These are phyloP conservation scores for Exophiala xenobiotica DNA, from an alignment of 2,329 filamentous ascomycete species.

Conservation along the genomic window DNA sequence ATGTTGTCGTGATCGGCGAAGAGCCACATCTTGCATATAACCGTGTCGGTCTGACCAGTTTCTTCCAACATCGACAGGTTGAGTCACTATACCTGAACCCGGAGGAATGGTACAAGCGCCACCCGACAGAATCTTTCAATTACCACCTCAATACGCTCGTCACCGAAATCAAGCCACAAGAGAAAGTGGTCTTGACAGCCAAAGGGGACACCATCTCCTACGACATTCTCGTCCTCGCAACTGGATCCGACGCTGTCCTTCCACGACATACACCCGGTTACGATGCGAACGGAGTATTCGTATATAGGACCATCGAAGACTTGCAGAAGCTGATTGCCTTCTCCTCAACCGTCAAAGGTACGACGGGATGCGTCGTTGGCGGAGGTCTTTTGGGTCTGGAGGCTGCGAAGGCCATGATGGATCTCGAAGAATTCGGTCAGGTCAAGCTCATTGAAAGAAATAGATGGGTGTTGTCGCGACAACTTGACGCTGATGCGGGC, in stretches of 20 bases:
- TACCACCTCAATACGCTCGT: constrained; percentile 76
- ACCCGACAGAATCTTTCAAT: constrained; percentile 66
- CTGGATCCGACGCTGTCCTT: constrained; percentile 79
- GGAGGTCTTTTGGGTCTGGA: constrained; percentile 83
- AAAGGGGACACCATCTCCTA: constrained; percentile 70
- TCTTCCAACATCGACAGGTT: constrained; percentile 81
- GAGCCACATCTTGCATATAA: constrained; percentile 88
- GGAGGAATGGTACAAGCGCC: constrained; percentile 72
- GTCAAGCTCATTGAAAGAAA: constrained; percentile 82
- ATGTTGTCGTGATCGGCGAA: constrained; percentile 82
- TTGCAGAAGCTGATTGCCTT: constrained; percentile 74
- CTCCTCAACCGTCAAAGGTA: constrained; percentile 64
- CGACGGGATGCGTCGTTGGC: constrained; percentile 73
- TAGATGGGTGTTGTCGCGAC: constrained; percentile 76
- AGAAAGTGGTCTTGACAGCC: constrained; percentile 68
- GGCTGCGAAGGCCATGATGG: constrained; percentile 89
- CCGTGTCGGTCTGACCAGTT: constrained; percentile 82
- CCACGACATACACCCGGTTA: constrained; percentile 71
- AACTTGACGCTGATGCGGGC: constrained; percentile 79
- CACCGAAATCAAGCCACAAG: constrained; percentile 61
- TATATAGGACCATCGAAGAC: constrained; percentile 84
- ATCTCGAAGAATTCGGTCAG: constrained; percentile 69
- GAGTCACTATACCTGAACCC: constrained; percentile 89
- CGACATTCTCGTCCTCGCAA: constrained; percentile 79
- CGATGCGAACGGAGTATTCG: constrained; percentile 80